Conservation (phyloP, 2,329 filamentous ascomycete genomes). For the Talaromyces sp. region DNA sequence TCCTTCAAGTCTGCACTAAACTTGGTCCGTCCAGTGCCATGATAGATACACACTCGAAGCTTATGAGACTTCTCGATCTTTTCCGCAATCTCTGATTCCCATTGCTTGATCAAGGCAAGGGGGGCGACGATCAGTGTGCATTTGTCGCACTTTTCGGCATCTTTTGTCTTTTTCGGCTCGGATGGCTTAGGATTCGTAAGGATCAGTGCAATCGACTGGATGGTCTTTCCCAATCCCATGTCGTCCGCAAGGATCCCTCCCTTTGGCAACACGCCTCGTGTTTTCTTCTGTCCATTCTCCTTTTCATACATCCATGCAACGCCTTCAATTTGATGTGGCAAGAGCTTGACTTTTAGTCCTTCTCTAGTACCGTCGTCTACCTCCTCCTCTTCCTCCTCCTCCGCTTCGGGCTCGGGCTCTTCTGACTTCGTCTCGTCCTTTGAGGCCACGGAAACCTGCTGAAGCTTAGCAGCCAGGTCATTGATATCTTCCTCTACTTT, state of each 20-base stretch:
- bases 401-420: constrained; percentile 36
- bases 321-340: constrained; percentile 92
- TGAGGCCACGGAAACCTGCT: constrained; percentile 39
- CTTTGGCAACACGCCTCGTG: constrained; percentile 72
- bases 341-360: constrained; percentile 78
- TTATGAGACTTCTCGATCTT: constrained; percentile 68
- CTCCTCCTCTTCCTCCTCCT: constrained; percentile 41
- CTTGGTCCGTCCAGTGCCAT: constrained; percentile 82
- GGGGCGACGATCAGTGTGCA: constrained; percentile 89
- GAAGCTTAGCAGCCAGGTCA: constrained; percentile 43
- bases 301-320: constrained; percentile 93
- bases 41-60: constrained; percentile 82
- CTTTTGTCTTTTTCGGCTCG: constrained; percentile 37
- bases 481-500: constrained; percentile 38
- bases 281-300: constrained; percentile 80
- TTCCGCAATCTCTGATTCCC: constrained; percentile 87
- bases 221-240: constrained; percentile 91
- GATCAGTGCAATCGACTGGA: constrained; percentile 87
- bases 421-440: constrained; percentile 31
- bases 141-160: constrained; percentile 49
- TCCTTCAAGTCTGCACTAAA: constrained; percentile 68
- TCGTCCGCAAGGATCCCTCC: constrained; percentile 95
- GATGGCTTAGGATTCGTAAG: constrained; percentile 73
- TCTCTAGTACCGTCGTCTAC: constrained; percentile 64
- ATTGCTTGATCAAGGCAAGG: constrained; percentile 90